Evolutionary conservation across 1,139 yeast species (phyloP), one percentile per base, ranked within the genome.

Genomic region (Pichia cactophila): DNA sequence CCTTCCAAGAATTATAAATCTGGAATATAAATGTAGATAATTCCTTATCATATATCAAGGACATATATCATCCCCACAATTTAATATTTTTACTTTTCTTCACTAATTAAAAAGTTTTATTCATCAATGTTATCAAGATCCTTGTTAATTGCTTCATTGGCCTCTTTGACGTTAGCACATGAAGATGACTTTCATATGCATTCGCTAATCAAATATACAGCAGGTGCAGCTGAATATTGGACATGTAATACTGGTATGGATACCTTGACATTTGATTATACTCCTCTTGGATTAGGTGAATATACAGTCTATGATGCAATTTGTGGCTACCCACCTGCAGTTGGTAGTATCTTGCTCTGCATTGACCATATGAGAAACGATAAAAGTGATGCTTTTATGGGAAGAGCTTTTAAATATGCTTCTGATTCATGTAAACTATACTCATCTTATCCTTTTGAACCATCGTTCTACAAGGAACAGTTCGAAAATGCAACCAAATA

Each of bases 281-380:
- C 26, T 2, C 47, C 50, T 17, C 42, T 47, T 10, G 35, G 40
- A 11, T 5, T 35, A 2, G 50, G 45, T 23, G 17, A 11, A 4
- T 47, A 48, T 33, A 38, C 51, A 3, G 4, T 17, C 4, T 56
- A 41, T 23, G 56, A 52, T 41, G 42, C 49, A 5, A 31, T 49
- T 33, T 59, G 63, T 48, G 50, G 49, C 7, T 58, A 63, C 48
- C 60, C 60, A 7, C 62, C 65, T 1, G 58, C 56, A n/a, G 42
- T 60, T 38, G 68, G 67, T 11, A 51, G 62, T 1, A 41, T 61
- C 9, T 45, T 65, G 37, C 26, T 57, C 6, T 66, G 69, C 51
- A 46, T 58, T 9, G 50, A 54, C 5, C 51, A 52, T 5, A 20
- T 54, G 20, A 46, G 57, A 5, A 50, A 47, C 8, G 49, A 50